Conservation (phyloP, 208 protist species). For the Trichomonas gallinae region DNA sequence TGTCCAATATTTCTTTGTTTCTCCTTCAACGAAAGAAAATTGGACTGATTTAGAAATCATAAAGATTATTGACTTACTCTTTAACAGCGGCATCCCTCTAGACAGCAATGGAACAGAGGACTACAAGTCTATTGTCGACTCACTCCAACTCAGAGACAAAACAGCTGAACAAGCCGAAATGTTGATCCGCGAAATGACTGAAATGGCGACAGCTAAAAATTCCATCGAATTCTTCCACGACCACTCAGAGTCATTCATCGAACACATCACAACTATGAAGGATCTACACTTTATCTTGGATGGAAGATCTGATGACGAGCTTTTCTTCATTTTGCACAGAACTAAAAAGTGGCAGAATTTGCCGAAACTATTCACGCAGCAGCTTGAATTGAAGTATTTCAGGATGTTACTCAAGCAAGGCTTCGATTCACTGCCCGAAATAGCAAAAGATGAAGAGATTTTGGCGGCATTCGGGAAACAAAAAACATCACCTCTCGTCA, state of each 20-base stretch:
- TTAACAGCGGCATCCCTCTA: background rate
- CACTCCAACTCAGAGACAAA: background rate
- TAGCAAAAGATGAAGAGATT: background rate
- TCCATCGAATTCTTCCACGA: background rate
- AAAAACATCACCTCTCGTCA: background rate
- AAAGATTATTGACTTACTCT: background rate
- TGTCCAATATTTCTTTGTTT: background rate
- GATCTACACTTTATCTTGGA: background rate
- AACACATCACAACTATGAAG: background rate
- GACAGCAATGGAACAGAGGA: background rate
- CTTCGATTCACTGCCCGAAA: background rate
- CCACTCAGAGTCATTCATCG: background rate
- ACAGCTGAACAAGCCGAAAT: background rate
- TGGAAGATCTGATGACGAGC: background rate
- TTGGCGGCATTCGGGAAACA: background rate
- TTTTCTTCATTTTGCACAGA: background rate
- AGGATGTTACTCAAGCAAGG: background rate
- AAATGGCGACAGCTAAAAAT: background rate
- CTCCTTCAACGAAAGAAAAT: background rate
- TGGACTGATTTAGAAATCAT: background rate
- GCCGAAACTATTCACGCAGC: background rate
- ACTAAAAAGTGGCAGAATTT: background rate
- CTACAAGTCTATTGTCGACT: background rate
- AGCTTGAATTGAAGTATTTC: background rate
- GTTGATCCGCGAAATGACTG: background rate